These are phyloP conservation scores for Mortierella sp. DNA, from an alignment of 371 early-diverging fungal genomes.

Conservation along the genomic window DNA sequence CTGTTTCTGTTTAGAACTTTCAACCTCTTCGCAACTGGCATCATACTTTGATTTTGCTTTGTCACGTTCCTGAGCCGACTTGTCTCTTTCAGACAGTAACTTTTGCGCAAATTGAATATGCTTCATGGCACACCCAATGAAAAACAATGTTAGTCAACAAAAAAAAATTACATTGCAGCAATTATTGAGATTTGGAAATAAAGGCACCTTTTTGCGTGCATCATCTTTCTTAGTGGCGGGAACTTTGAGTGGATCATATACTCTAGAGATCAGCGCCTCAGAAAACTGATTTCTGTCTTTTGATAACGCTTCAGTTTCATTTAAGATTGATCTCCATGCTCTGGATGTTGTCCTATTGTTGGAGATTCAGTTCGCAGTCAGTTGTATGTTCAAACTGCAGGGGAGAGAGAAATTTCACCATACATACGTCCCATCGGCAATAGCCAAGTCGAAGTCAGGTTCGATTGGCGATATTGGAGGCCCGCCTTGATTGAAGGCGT, in stretches of 20 bases:
- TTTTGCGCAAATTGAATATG: constrained; percentile 78
- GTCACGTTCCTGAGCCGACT: constrained; percentile 75
- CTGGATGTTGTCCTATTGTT: constrained; percentile 59
- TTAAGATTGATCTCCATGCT: constrained; percentile 72
- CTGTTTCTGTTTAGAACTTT: constrained; percentile 62
- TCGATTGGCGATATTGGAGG: constrained; percentile 48
- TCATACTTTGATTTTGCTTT: constrained; percentile 79
- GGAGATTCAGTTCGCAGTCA: not conserved
- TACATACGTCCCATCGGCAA: constrained; percentile 53
- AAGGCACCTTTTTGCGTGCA: constrained; percentile 76
- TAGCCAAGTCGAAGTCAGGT: constrained; percentile 42
- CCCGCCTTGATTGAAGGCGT: constrained; percentile 24
- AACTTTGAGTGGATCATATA: constrained; percentile 72
- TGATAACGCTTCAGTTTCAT: constrained; percentile 70
- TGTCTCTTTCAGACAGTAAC: constrained; percentile 74
- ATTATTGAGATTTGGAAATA: not conserved
- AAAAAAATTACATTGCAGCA: not conserved
- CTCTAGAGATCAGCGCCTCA: constrained; percentile 65
- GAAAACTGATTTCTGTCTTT: constrained; percentile 66
- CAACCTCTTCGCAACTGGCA: constrained; percentile 77
- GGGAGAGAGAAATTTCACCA: constrained; percentile 5
- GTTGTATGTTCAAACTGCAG: not conserved
- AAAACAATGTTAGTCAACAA: not conserved
- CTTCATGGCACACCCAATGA: constrained; percentile 45
- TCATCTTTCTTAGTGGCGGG: constrained; percentile 76